Evolutionary conservation across 1,284 basidiomycete genomes (phyloP).

Genomic region (Moesziomyces sp.): DNA sequence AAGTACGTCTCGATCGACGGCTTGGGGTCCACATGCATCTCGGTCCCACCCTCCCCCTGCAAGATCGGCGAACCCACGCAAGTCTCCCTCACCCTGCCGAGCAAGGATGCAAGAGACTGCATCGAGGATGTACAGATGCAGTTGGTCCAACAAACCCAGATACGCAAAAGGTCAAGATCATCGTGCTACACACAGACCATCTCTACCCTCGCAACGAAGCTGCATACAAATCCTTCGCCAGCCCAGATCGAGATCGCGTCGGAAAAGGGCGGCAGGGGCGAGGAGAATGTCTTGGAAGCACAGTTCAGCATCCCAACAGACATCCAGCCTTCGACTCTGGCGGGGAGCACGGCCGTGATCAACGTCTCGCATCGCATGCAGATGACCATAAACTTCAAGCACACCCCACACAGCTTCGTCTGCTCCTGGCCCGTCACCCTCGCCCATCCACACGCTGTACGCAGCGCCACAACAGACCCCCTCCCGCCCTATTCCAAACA

Average conservation of each 20-base stretch:
- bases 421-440: slow-evolving; percentile 10
- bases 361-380: slow-evolving; percentile 17
- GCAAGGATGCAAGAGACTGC: too few species aligned
- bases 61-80: slow-evolving; percentile 5
- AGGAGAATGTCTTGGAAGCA: not conserved
- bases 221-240: not conserved
- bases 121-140: slow-evolving; percentile 1
- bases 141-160: slow-evolving; percentile 8
- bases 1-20: slow-evolving; percentile 7
- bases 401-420: not conserved
- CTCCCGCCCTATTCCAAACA: slow-evolving; percentile 2
- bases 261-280: not conserved
- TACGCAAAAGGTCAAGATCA: not conserved
- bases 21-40: slow-evolving; percentile 10
- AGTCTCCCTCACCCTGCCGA: not conserved
- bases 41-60: slow-evolving; percentile 3
- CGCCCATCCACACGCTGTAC: slow-evolving; percentile 4
- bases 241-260: not conserved
- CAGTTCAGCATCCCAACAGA: not conserved
- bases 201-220: not conserved
- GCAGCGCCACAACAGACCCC: not conserved
- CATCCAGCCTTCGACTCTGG: slow-evolving; percentile 5
- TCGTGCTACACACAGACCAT: not conserved
- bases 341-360: not conserved
- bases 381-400: slow-evolving; percentile 1